These are phyloP conservation scores for Picea glauca DNA, from an alignment of 75 land plant species.

Conservation along the genomic window DNA sequence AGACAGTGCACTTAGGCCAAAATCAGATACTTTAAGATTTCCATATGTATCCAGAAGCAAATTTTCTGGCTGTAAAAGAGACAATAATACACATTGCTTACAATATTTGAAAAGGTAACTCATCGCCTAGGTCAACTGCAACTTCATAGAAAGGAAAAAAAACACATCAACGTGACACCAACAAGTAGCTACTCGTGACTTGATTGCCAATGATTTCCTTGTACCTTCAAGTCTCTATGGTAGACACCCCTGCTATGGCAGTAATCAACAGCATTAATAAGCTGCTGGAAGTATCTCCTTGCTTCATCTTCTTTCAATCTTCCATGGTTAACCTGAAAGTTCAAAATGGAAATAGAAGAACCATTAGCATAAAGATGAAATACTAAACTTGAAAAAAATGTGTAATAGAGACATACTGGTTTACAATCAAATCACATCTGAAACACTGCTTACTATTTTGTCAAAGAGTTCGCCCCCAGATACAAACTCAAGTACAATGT, in stretches of 20 bases:
- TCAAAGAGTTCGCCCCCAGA: slow-evolving; percentile 42
- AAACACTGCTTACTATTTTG: slow-evolving; percentile 25
- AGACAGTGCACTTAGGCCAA: slow-evolving; percentile 40
- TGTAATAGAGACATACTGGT: neutral
- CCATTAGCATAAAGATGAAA: neutral
- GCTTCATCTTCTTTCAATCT: slow-evolving; percentile 56
- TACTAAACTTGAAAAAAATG: neutral
- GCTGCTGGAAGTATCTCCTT: slow-evolving; percentile 56
- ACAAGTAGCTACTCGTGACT: neutral
- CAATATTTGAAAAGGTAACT: neutral
- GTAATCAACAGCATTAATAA: slow-evolving; percentile 62
- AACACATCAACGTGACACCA: neutral
- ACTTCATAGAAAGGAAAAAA: slow-evolving; percentile 5
- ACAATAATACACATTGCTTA: neutral
- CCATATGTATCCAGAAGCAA: slow-evolving; percentile 32
- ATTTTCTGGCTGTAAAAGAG: slow-evolving; percentile 29
- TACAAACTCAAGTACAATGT: slow-evolving; percentile 32
- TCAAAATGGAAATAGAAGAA: neutral
- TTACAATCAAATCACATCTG: neutral
- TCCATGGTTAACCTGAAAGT: slow-evolving; percentile 45
- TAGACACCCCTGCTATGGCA: slow-evolving; percentile 66
- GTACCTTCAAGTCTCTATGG: slow-evolving; percentile 59
- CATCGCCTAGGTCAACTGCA: neutral
- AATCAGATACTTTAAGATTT: slow-evolving; percentile 34
- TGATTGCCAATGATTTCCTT: neutral